Conservation (phyloP, 2,329 filamentous ascomycete species). For the Akanthomyces dipterigenus region DNA sequence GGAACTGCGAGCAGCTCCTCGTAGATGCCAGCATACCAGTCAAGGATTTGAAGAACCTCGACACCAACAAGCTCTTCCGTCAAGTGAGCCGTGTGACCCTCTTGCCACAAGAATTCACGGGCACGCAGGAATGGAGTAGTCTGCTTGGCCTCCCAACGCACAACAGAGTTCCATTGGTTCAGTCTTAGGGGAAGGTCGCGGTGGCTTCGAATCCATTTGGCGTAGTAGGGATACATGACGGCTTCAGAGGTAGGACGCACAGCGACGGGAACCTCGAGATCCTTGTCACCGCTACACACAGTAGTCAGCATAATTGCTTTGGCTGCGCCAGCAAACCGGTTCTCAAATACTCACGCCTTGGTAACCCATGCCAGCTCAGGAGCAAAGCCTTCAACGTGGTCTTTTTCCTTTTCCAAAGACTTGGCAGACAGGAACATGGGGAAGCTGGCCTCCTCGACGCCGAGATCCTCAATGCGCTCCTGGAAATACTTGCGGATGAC, state of each 20-base stretch:
- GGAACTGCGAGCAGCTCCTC: slow-evolving; percentile 91
- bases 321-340: neutral
- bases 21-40: slow-evolving; percentile 87
- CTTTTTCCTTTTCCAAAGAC: slow-evolving; percentile 82
- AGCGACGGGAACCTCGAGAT: slow-evolving; percentile 73
- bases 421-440: slow-evolving; percentile 92
- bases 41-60: slow-evolving; percentile 89
- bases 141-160: slow-evolving; percentile 97
- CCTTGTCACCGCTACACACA: slow-evolving; percentile 67
- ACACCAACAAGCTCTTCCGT: slow-evolving; percentile 73
- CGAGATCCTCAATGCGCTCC: slow-evolving; percentile 76
- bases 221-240: slow-evolving; percentile 94
- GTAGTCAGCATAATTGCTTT: neutral
- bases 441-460: slow-evolving; percentile 93
- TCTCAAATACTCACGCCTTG: slow-evolving; percentile 53
- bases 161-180: slow-evolving; percentile 94
- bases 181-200: slow-evolving; percentile 88
- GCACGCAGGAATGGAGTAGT: slow-evolving; percentile 81
- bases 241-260: slow-evolving; percentile 64
- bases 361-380: slow-evolving; percentile 88
- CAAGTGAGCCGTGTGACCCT: slow-evolving; percentile 85
- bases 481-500: slow-evolving; percentile 62
- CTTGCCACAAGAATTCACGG: slow-evolving; percentile 96
- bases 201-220: slow-evolving; percentile 95
- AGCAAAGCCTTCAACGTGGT: slow-evolving; percentile 97